These are phyloP conservation scores for Escallonia rubra DNA, from an alignment of 129 eudicot genomes.

Conservation along the genomic window DNA sequence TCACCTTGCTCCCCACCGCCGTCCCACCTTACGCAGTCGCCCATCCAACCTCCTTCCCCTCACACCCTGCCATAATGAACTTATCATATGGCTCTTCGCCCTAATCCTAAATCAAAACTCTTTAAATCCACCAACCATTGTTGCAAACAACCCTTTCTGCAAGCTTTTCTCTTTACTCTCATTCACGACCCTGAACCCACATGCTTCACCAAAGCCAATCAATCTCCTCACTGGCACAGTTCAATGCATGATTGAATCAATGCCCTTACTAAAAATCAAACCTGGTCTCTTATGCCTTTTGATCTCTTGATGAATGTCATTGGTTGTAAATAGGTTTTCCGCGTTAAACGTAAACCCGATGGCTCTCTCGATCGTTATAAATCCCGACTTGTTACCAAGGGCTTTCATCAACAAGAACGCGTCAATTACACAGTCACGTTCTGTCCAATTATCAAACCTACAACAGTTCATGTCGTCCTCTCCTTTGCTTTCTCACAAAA, in stretches of 20 bases:
- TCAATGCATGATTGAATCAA: background rate
- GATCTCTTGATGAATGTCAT: background rate
- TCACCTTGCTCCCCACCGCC: too few relatives aligned
- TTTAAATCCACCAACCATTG: too few relatives aligned
- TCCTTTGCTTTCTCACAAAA: background rate
- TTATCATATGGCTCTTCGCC: too few relatives aligned
- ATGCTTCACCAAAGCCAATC: too few relatives aligned
- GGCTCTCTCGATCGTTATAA: background rate
- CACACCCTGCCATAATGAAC: too few relatives aligned
- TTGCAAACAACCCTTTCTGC: too few relatives aligned
- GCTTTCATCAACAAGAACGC: background rate
- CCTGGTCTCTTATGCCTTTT: background rate
- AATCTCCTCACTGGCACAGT: background rate
- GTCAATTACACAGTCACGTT: background rate
- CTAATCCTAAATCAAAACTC: too few relatives aligned
- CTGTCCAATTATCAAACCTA: too few relatives aligned
- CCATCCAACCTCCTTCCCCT: too few relatives aligned
- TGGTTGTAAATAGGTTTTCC: background rate
- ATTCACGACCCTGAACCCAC: too few relatives aligned
- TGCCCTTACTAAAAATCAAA: background rate
- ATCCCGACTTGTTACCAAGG: background rate
- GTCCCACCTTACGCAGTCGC: too few relatives aligned
- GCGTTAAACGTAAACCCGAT: background rate
- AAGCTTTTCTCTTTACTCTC: too few relatives aligned
- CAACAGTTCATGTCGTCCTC: background rate